Evolutionary conservation across 805 yeast species (phyloP).

Genomic region (Wickerhamomyces bovis): DNA sequence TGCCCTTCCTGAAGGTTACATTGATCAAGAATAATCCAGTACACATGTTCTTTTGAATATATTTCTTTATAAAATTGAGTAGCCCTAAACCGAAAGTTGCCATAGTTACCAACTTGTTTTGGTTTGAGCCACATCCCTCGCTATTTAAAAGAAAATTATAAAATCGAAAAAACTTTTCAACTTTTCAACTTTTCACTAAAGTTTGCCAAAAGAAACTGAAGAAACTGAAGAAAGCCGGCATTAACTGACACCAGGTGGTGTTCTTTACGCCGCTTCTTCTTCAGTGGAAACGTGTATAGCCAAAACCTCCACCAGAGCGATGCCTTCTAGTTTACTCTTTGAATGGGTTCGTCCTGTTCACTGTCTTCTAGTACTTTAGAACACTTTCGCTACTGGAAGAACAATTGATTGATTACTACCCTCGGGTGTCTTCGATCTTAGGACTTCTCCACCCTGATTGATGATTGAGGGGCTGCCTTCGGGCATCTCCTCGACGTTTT

Average conservation of each 20-base stretch:
- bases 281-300: not conserved
- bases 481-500: not conserved
- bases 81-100: not conserved
- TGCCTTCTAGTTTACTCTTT: slow-evolving; percentile 26
- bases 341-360: slow-evolving; percentile 27
- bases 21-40: not conserved
- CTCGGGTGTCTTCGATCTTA: slow-evolving; percentile 1
- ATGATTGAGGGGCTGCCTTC: not conserved
- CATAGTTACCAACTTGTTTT: not conserved
- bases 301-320: slow-evolving; percentile 12
- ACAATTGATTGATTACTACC: slow-evolving; percentile 6
- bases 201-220: not conserved
- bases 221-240: not conserved
- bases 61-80: too few species aligned
- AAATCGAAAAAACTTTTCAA: not conserved
- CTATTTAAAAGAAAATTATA: too few species aligned
- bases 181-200: not conserved
- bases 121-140: not conserved
- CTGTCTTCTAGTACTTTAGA: slow-evolving; percentile 23
- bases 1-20: slow-evolving; percentile 32
- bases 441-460: slow-evolving; percentile 29
- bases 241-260: not conserved
- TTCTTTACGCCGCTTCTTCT: not conserved
- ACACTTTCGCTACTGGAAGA: slow-evolving; percentile 27
- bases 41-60: too few species aligned